Evolutionary conservation across 345 rosid genomes (phyloP).

Genomic region (Barbarea vulgaris): DNA sequence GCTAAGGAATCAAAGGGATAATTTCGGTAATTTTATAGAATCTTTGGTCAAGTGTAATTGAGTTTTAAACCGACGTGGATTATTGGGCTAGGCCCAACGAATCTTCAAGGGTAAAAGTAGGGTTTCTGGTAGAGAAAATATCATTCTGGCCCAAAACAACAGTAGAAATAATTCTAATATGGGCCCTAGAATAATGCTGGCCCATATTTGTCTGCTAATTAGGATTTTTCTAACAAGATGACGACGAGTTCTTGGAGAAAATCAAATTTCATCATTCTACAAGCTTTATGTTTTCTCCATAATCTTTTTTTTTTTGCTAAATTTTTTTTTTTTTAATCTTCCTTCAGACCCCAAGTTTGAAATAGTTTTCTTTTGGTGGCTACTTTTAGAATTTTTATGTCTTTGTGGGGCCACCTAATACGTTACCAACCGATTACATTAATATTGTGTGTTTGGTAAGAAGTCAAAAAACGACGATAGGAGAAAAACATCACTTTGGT

Average conservation of each 20-base stretch:
- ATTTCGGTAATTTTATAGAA: not conserved
- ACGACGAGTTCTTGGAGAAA: no score
- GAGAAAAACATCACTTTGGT: not conserved
- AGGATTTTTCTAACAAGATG: not conserved
- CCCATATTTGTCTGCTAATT: not conserved
- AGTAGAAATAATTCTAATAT: not conserved
- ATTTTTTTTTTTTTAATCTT: no score
- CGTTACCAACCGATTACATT: not conserved
- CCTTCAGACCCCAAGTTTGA: not conserved
- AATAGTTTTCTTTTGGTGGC: no score
- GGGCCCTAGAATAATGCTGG: not conserved
- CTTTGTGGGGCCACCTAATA: not conserved
- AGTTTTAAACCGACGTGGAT: not conserved
- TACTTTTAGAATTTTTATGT: not conserved
- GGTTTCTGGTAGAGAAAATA: not conserved
- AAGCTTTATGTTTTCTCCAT: no score
- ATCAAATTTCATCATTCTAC: no score
- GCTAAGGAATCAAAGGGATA: not conserved
- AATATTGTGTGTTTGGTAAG: not conserved
- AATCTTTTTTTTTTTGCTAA: no score
- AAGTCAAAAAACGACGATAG: not conserved
- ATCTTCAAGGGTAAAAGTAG: not conserved
- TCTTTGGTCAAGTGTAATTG: not conserved
- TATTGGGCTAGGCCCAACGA: not conserved
- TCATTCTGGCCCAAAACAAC: not conserved